A percentile compares a stretch with the other conserved stretches of the same genome.
phyloP scores from a whole-genome alignment of 352 stramenopile genomes.

The Phytopythium mirpurense region DNA sequence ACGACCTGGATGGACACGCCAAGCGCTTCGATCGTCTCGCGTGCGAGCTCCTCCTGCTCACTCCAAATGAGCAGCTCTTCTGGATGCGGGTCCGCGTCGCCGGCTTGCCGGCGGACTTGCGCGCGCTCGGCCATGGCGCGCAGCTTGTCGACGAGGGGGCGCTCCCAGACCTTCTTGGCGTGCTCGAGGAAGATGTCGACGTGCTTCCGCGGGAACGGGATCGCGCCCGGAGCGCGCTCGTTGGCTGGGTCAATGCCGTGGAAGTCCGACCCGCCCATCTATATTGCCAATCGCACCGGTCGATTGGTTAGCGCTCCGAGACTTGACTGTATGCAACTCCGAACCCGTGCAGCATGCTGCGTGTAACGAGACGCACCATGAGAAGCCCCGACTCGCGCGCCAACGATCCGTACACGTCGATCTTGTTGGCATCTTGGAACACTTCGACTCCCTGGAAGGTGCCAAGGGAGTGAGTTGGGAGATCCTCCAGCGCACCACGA shows the following conservation, averaged over 20 bases:
- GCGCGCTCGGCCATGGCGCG: constrained; percentile 22
- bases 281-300: background rate
- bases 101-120: background rate
- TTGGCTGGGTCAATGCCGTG: constrained; percentile 72
- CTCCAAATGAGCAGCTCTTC: constrained; percentile 53
- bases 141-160: constrained; percentile 43
- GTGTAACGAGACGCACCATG: constrained; percentile 27
- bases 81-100: constrained; percentile 1
- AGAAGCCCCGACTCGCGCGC: constrained; percentile 70
- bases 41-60: constrained; percentile 30
- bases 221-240: constrained; percentile 66
- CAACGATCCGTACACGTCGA: constrained; percentile 74
- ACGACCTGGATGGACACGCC: constrained; percentile 22
- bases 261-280: constrained; percentile 83
- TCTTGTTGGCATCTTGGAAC: constrained; percentile 76
- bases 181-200: constrained; percentile 68
- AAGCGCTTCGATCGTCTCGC: constrained; percentile 25
- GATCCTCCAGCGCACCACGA: background rate
- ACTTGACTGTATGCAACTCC: too few species aligned
- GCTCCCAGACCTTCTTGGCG: constrained; percentile 61
- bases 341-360: too few species aligned
- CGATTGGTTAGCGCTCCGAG: too few species aligned
- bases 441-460: constrained; percentile 68
- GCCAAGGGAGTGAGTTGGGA: background rate
- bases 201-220: constrained; percentile 67